phyloP scores from a whole-genome alignment of 2,329 filamentous ascomycete species.

The Exophiala sp. region DNA sequence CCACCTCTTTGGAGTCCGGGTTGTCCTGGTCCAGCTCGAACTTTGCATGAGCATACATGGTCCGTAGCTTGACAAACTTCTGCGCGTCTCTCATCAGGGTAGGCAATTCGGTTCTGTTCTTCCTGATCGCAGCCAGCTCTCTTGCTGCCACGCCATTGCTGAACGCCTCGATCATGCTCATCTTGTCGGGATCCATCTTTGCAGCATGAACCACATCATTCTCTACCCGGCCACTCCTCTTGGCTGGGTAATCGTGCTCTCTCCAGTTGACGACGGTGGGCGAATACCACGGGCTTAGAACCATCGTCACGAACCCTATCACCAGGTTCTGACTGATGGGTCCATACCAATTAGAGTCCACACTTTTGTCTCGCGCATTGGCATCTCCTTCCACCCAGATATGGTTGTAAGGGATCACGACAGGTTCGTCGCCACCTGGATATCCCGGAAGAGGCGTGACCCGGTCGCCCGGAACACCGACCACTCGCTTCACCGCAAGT shows the following conservation, averaged over 20 bases:
- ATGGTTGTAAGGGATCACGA: conserved; percentile 72
- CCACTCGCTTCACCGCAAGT: conserved; percentile 71
- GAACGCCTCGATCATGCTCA: conserved; percentile 9
- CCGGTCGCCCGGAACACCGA: conserved; percentile 73
- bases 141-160: conserved; percentile 10
- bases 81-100: conserved; percentile 10
- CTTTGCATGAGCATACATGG: conserved; percentile 15
- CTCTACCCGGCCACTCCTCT: conserved; percentile 26
- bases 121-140: conserved; percentile 14
- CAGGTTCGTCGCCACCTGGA: conserved; percentile 41
- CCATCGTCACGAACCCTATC: conserved; percentile 64
- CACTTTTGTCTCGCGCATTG: conserved; percentile 56
- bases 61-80: conserved; percentile 8
- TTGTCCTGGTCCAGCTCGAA: conserved; percentile 15
- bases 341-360: conserved; percentile 87
- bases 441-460: conserved; percentile 62
- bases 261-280: conserved; percentile 46
- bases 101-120: conserved; percentile 8
- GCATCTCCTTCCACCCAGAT: conserved; percentile 95
- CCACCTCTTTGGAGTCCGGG: conserved; percentile 16
- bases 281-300: conserved; percentile 57
- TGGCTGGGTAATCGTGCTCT: conserved; percentile 36
- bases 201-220: conserved; percentile 24
- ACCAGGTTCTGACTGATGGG: conserved; percentile 71
- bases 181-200: conserved; percentile 20